These are phyloP conservation scores for Rhizopus sp. DNA, from an alignment of 371 early-diverging fungal species.

Conservation along the genomic window DNA sequence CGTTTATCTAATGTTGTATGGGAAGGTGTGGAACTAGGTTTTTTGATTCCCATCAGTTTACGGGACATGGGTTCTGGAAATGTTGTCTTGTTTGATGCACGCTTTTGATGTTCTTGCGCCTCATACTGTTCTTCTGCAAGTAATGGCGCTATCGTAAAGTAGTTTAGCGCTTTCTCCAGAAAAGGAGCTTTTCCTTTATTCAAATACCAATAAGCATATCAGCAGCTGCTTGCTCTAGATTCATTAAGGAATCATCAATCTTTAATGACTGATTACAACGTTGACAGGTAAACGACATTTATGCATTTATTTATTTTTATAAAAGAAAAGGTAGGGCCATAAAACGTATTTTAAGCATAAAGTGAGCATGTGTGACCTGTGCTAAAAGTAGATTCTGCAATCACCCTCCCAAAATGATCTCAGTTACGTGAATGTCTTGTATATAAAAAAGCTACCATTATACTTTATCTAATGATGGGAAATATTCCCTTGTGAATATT, in stretches of 20 bases:
- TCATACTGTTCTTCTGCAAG: conserved; percentile 33
- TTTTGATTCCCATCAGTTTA: conserved; percentile 12
- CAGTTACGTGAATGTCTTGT: too few species aligned
- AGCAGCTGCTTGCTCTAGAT: conserved; percentile 53
- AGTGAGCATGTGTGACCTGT: neutral
- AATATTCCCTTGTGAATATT: too few species aligned
- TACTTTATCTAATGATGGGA: too few species aligned
- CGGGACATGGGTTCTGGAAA: conserved; percentile 14
- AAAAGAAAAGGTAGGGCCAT: conserved; percentile 4
- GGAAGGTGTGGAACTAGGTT: conserved; percentile 3
- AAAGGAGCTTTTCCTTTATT: neutral
- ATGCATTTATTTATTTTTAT: neutral
- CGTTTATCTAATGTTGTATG: conserved; percentile 16
- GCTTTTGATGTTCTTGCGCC: conserved; percentile 7
- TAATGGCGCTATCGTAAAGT: conserved; percentile 26
- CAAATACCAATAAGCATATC: conserved; percentile 41
- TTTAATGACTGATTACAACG: conserved; percentile 60
- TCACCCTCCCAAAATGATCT: too few species aligned
- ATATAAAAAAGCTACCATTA: too few species aligned
- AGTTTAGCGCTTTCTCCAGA: neutral
- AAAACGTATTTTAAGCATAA: neutral
- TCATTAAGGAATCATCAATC: conserved; percentile 61
- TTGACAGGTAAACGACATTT: conserved; percentile 48
- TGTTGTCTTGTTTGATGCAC: conserved; percentile 1
- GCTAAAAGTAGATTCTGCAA: too few species aligned